A percentile compares a stretch with the other conserved stretches of the same genome.
These are phyloP conservation scores for Aspergillus sp. DNA, from an alignment of 2,329 filamentous ascomycete genomes.

Conservation along the genomic window DNA sequence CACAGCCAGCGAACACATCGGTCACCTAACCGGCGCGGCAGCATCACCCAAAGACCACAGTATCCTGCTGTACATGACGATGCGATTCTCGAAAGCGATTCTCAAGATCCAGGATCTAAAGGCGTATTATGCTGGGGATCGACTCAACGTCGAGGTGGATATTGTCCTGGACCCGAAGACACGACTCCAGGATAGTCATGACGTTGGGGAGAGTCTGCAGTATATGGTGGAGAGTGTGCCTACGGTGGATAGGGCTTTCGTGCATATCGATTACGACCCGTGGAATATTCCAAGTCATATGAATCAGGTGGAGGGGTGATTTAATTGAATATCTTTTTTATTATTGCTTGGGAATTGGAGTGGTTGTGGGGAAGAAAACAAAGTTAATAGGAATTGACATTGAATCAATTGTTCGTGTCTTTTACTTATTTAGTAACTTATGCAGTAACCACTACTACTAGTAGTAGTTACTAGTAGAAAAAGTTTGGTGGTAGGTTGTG, in stretches of 20 bases:
- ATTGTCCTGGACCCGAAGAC: conserved; percentile 61
- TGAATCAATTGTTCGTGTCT: too few relatives aligned
- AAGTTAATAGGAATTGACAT: too few relatives aligned
- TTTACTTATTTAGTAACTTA: too few relatives aligned
- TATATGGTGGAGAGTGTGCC: conserved; percentile 60
- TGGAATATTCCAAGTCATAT: conserved; percentile 49
- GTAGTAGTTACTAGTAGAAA: too few relatives aligned
- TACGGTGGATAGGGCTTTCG: conserved; percentile 50
- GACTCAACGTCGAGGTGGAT: conserved; percentile 65
- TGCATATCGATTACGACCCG: conserved; percentile 52
- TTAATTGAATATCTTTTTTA: too few relatives aligned
- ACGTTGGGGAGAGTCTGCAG: conserved; percentile 62
- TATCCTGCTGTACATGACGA: conserved; percentile 83
- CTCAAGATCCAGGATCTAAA: conserved; percentile 64
- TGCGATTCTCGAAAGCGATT: conserved; percentile 89
- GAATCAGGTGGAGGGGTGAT: conserved; percentile 31
- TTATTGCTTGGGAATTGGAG: too few relatives aligned
- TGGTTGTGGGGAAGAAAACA: too few relatives aligned
- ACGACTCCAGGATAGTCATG: conserved; percentile 60
- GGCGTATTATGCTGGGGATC: conserved; percentile 63
- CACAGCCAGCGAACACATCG: conserved; percentile 64
- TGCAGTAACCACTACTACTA: too few relatives aligned
- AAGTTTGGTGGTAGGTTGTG: too few relatives aligned
- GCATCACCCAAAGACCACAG: conserved; percentile 68
- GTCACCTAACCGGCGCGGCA: conserved; percentile 62